phyloP scores from a whole-genome alignment of 441 rosid species.

The Pelargonium myrrhifolium region DNA sequence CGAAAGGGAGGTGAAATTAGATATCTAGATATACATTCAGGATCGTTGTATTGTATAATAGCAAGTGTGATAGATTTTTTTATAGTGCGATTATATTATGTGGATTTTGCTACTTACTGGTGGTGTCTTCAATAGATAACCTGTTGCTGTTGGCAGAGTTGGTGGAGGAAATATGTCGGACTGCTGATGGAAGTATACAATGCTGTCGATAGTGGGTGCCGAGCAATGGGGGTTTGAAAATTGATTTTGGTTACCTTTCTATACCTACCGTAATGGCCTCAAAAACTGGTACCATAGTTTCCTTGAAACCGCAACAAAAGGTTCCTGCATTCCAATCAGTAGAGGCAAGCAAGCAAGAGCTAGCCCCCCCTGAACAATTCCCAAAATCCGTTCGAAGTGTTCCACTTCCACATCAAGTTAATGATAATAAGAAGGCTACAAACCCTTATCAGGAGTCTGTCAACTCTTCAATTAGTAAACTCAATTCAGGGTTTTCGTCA shows the following conservation, averaged over 20 bases:
- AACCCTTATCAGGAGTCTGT: slow-evolving; percentile 9
- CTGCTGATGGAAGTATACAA: slow-evolving; percentile 8
- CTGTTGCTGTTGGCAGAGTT: background rate
- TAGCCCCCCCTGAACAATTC: background rate
- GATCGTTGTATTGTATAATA: background rate
- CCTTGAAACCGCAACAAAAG: background rate
- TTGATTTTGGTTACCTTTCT: background rate
- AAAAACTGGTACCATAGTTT: background rate
- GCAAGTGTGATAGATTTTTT: background rate
- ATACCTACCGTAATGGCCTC: background rate
- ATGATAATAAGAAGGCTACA: background rate
- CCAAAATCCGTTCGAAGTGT: background rate
- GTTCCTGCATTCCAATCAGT: background rate
- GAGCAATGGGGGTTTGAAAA: background rate
- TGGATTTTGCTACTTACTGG: background rate
- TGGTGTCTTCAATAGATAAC: background rate
- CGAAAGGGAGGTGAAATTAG: no score
- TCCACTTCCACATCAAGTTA: background rate
- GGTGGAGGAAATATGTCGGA: slow-evolving; percentile 4
- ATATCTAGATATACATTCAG: background rate
- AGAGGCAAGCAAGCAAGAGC: background rate
- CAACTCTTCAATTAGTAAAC: slow-evolving; percentile 35
- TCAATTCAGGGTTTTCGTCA: slow-evolving; percentile 35
- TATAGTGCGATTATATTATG: background rate
- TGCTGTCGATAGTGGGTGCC: background rate